Base-by-base conservation (phyloP, 2,329 filamentous ascomycete genomes). In the Fusarium sp. region DNA sequence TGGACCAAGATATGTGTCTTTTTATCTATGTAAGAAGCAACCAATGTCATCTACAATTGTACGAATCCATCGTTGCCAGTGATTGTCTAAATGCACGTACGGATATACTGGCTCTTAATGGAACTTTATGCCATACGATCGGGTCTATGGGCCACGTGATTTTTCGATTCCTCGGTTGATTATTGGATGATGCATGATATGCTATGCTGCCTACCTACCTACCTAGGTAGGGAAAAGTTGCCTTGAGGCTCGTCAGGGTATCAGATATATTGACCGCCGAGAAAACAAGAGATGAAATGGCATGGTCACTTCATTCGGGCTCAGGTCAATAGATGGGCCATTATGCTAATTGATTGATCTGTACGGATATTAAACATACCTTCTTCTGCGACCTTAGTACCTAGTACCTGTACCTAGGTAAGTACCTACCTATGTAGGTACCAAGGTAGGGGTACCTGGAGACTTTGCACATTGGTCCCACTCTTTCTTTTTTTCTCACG, bases 401-500 rank as follows among this genome's bases (percentile, higher is more conserved):
- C 27, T 27, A 18, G 20, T 20, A 20, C 20, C 16, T 18, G 7
- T 25, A 25, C 27, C 27, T 27, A 34, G 34, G 20, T 20, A 20
- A 20, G 20, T 20, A 20, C 20, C 20, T 20, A 20, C 20, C 20
- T 20, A 20, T 20, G 20, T 20, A 20, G 20, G 20, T 20, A 20
- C 20, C 20, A 20, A 3, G 20, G 20, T 20, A 20, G 20, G 20
- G 20, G 9, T 27, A 27, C 27, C 27, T 29, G 18, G 34, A 37
- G 18, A 37, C 18, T n/a, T n/a, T 64, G 40, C 30, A 32, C 6
- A 18, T 51, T 3, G 24, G 70, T 2, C n/a, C 74, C 74, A 75
- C 73, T 75, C 57, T 64, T 74, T 71, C 32, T 37, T 37, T 37
- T 37, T 37, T 74, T 64, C 63, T 45, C 52, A 61, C 70, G 56